phyloP scores from a whole-genome alignment of 305 asterid genomes.

The Solanum hybrid region DNA sequence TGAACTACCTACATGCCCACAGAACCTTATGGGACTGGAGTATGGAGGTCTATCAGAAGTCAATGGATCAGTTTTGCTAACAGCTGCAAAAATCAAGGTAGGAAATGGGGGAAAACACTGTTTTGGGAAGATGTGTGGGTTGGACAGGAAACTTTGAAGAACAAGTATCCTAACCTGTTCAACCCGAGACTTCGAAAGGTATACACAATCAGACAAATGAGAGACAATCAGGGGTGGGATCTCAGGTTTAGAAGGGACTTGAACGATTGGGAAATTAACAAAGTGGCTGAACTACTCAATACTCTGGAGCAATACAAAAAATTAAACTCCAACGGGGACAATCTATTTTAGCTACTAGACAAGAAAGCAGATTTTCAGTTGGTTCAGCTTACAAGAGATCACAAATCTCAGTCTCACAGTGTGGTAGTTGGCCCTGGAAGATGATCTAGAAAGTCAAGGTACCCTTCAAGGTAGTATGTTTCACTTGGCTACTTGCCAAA shows the following conservation, averaged over 20 bases:
- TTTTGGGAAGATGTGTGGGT: background rate
- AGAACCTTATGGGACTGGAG: background rate
- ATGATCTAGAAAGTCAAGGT: background rate
- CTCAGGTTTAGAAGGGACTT: background rate
- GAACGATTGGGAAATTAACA: background rate
- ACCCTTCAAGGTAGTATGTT: background rate
- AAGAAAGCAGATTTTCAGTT: background rate
- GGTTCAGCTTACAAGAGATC: background rate
- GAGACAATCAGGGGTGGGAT: background rate
- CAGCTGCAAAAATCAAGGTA: background rate
- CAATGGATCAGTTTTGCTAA: background rate
- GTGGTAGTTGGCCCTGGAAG: background rate
- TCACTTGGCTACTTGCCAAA: background rate
- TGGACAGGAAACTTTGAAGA: background rate
- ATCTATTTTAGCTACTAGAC: background rate
- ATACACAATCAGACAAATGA: background rate
- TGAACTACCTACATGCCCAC: background rate
- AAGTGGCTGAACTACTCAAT: background rate
- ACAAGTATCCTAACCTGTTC: background rate
- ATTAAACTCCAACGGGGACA: background rate
- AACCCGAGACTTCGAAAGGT: background rate
- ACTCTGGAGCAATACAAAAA: background rate
- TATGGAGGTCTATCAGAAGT: background rate
- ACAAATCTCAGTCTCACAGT: background rate
- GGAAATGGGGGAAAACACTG: background rate